A percentile compares a stretch with the other conserved stretches of the same genome.
Evolutionary conservation across 2,329 filamentous ascomycete species (phyloP).

Genomic region (Sporothrix humicola): DNA sequence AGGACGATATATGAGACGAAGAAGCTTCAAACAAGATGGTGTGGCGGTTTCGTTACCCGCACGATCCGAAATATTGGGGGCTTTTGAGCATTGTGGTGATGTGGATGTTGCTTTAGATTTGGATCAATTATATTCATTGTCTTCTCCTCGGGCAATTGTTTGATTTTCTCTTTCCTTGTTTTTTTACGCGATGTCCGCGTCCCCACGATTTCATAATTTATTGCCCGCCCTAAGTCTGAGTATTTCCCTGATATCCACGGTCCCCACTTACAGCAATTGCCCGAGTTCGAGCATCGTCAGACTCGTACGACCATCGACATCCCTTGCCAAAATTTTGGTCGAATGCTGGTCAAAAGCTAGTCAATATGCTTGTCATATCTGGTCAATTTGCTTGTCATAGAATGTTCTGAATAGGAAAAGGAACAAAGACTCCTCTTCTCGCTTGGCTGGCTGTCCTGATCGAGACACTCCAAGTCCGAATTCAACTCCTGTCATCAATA

Average conservation of each 20-base stretch:
- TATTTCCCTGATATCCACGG: no score
- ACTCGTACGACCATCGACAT: not conserved
- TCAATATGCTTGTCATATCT: no score
- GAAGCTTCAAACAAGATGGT: not conserved
- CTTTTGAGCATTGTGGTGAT: not conserved
- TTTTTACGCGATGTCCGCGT: not conserved
- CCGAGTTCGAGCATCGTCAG: not conserved
- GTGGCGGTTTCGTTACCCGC: slow-evolving; percentile 1
- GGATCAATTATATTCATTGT: not conserved
- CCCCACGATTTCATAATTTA: not conserved
- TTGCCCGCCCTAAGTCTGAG: no score
- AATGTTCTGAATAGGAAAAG: no score
- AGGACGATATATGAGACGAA: not conserved
- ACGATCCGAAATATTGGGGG: slow-evolving; percentile 5
- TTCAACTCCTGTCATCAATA: not conserved
- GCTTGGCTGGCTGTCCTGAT: slow-evolving; percentile 14
- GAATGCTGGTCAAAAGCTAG: no score
- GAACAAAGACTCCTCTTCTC: not conserved
- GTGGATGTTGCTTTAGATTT: no score
- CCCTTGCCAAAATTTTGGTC: not conserved
- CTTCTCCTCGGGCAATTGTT: not conserved
- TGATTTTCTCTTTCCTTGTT: not conserved
- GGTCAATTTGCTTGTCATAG: no score
- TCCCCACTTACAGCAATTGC: not conserved
- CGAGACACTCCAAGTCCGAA: not conserved